Evolutionary conservation across 177 flowering plant genomes (phyloP).

Genomic region (Vitis hybrid): DNA sequence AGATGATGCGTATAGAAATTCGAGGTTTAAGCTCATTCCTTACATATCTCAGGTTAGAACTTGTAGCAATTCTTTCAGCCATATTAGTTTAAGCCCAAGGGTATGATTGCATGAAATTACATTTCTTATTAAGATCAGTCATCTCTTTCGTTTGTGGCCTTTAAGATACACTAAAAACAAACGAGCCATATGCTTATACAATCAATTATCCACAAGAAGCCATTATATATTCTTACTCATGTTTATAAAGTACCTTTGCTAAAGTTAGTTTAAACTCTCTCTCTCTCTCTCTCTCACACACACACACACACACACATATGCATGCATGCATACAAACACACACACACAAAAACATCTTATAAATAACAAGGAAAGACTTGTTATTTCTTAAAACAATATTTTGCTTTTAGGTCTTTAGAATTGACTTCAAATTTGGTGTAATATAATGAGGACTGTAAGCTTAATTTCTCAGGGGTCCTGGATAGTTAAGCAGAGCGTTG

Average conservation of each 20-base stretch:
- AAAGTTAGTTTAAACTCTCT: no score
- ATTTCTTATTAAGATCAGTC: background rate
- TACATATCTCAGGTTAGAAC: slow-evolving; percentile 67
- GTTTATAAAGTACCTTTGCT: background rate
- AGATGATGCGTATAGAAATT: slow-evolving; percentile 74
- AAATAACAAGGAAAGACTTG: no score
- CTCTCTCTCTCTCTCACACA: no score
- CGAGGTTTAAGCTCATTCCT: slow-evolving; percentile 86
- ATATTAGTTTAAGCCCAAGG: background rate
- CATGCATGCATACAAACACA: no score
- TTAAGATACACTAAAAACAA: background rate
- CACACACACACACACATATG: no score
- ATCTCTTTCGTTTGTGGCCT: no score
- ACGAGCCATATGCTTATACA: background rate
- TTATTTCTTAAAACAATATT: background rate
- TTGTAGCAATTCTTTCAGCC: background rate
- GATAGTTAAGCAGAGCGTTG: slow-evolving; percentile 87
- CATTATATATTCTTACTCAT: background rate
- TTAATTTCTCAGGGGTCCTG: slow-evolving; percentile 61
- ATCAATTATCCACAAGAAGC: background rate
- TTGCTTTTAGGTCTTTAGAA: no score
- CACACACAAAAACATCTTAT: no score
- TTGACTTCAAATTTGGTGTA: no score
- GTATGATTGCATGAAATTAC: background rate
- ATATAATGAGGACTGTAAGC: no score